phyloP scores from a whole-genome alignment of 2,329 filamentous ascomycete species.

The Fusarium siculi region DNA sequence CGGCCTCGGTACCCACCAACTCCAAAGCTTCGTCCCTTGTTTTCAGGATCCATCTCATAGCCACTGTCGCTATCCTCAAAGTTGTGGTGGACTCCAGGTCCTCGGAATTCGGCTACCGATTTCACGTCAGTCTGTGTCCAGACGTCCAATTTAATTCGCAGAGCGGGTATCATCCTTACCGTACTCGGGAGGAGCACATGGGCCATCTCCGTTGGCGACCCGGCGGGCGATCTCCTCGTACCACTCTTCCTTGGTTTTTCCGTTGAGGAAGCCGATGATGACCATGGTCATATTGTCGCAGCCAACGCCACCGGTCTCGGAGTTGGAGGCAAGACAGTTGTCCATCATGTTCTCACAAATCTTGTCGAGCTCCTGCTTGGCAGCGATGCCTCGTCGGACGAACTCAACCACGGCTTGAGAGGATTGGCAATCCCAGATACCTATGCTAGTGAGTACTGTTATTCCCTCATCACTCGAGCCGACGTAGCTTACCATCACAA shows the following conservation, averaged over 20 bases:
- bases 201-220: conserved; percentile 95
- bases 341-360: conserved; percentile 99
- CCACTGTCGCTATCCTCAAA: conserved; percentile 83
- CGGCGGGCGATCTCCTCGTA: conserved; percentile 94
- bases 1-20: conserved; percentile 80
- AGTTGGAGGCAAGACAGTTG: conserved; percentile 97
- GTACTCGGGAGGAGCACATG: conserved; percentile 98
- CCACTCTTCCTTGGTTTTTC: conserved; percentile 97
- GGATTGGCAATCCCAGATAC: conserved; percentile 99
- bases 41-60: conserved; percentile 79
- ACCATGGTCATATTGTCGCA: conserved; percentile 99
- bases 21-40: conserved; percentile 70
- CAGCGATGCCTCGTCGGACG: conserved; percentile 93
- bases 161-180: conserved; percentile 76
- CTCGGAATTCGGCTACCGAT: conserved; percentile 80
- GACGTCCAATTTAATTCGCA: neutral
- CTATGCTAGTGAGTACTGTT: conserved; percentile 59
- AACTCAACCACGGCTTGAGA: conserved; percentile 98
- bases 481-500: conserved; percentile 78
- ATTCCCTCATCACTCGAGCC: conserved; percentile 4
- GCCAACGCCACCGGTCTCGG: conserved; percentile 95
- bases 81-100: conserved; percentile 83
- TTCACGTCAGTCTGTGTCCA: conserved; percentile 28
- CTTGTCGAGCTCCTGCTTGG: conserved; percentile 91
- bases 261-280: conserved; percentile 87